These are phyloP conservation scores for Penicillium vulpinum DNA, from an alignment of 2,329 filamentous ascomycete genomes.

Conservation along the genomic window DNA sequence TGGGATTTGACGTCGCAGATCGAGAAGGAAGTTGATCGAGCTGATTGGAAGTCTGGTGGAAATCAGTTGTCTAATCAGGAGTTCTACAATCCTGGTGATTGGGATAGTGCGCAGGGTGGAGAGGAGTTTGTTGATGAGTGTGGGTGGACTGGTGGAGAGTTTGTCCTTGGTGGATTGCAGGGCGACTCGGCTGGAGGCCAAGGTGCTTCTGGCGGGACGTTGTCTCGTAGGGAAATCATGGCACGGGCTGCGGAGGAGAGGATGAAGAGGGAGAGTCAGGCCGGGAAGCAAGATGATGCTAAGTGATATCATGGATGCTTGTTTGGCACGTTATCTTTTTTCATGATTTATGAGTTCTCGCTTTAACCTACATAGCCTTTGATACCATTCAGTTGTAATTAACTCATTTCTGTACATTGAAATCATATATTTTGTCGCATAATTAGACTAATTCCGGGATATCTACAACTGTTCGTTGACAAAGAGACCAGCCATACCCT, in stretches of 20 bases:
- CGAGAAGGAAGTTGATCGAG: conserved; percentile 78
- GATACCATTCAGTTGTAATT: not conserved
- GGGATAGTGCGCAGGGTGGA: conserved; percentile 50
- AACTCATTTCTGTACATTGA: not conserved
- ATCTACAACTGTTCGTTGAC: conserved; percentile 60
- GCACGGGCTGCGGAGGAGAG: conserved; percentile 73
- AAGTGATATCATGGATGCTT: conserved; percentile 1
- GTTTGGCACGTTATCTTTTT: conserved; percentile 1
- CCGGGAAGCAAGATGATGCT: conserved; percentile 31
- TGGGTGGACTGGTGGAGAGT: conserved; percentile 77
- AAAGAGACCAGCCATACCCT: conserved; percentile 67
- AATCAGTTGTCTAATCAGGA: conserved; percentile 59
- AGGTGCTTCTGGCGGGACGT: conserved; percentile 37
- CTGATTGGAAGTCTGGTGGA: conserved; percentile 75
- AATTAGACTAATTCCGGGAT: not conserved
- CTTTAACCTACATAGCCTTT: not conserved
- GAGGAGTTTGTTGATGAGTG: conserved; percentile 66
- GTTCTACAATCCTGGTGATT: conserved; percentile 61
- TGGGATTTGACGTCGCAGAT: conserved; percentile 88
- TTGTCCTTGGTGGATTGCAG: conserved; percentile 64
- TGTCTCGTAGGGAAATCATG: conserved; percentile 70
- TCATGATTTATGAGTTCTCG: conserved; percentile 5
- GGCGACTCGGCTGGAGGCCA: conserved; percentile 43
- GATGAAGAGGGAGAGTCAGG: conserved; percentile 53
- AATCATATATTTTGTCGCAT: not conserved